Conservation (phyloP, 805 yeast genomes). For the Kodamaea kaohsiungensis region DNA sequence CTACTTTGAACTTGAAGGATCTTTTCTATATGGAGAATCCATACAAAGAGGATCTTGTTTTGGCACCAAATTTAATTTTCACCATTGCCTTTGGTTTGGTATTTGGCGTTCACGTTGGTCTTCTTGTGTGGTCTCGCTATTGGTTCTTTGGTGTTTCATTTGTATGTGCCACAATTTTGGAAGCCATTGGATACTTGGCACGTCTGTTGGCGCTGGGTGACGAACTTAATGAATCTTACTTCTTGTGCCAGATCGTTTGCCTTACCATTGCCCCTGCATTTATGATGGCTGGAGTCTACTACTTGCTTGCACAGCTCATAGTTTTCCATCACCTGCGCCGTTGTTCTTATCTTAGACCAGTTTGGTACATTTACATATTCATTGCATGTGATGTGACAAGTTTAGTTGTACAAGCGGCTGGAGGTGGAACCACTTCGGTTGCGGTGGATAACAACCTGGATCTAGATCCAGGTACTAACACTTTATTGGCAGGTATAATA, state of each 20-base stretch:
- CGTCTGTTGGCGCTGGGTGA: slow-evolving; percentile 6
- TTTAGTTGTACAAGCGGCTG: slow-evolving; percentile 20
- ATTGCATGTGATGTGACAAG: slow-evolving; percentile 13
- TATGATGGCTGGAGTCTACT: slow-evolving; percentile 15
- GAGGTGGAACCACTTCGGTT: slow-evolving; percentile 18
- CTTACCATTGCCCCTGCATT: slow-evolving; percentile 16
- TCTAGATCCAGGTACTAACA: slow-evolving; percentile 16
- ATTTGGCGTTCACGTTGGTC: slow-evolving; percentile 12
- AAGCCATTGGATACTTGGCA: slow-evolving; percentile 12
- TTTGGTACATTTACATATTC: slow-evolving; percentile 15
- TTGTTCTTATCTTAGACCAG: slow-evolving; percentile 8
- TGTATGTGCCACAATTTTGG: slow-evolving; percentile 8
- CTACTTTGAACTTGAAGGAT: slow-evolving; percentile 31
- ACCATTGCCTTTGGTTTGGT: slow-evolving; percentile 12
- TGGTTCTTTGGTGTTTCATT: slow-evolving; percentile 17
- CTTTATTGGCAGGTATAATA: slow-evolving; percentile 22
- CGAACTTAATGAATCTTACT: slow-evolving; percentile 3
- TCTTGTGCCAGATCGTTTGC: slow-evolving; percentile 9
- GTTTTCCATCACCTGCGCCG: slow-evolving; percentile 6
- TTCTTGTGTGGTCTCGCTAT: slow-evolving; percentile 16
- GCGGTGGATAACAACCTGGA: slow-evolving; percentile 9
- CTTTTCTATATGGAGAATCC: slow-evolving; percentile 29
- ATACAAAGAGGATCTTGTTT: slow-evolving; percentile 6
- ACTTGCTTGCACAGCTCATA: slow-evolving; percentile 12
- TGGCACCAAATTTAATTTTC: slow-evolving; percentile 17